Evolutionary conservation across 805 yeast species (phyloP), one percentile per base, ranked within the genome.

Genomic region (Wickerhamiella occidentalis): DNA sequence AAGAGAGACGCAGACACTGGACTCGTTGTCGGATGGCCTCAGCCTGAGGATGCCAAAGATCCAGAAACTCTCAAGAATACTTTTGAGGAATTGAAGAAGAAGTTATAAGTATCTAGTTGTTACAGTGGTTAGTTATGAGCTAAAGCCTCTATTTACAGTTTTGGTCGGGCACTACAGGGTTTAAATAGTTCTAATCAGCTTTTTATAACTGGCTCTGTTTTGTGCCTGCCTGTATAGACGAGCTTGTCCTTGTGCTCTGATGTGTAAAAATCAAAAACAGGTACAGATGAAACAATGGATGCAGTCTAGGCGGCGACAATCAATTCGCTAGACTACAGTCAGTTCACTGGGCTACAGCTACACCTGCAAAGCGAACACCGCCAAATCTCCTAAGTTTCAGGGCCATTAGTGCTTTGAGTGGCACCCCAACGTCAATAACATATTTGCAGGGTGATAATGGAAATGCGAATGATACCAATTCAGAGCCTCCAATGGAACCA

Each of bases 1-100:
- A 90, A 90, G 75, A 75, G 74, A 52, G 80, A 79, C 58, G 69
- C 66, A 1, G 73, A 74, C 37, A 71, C 88, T 17, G 98, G 98
- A 1, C 73, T 90, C 55, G 74, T 73, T 30, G 86, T 90, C 28
- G 95, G 92, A 23, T 92, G 98, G 97, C 97, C 97, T n/a, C 80
- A 87, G 17, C 76, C 79, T 58, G 77, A 72, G 50, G 83, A 90
- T 28, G 83, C 84, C 61, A 79, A 84, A 65, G 87, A 72, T 12
- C 77, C 80, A 48, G 49, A 46, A 17, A 30, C 40, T 12, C 70
- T 88, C 62, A 81, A 82, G 48, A 71, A 73, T 52, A 69, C 77
- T 40, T 94, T 85, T 61, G 76, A 78, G 57, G 73, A 77, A 53
- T 64, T 88, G 52, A 55, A 68, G 17, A 70, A 68, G 19, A 77